Percentiles rank a stretch among this genome's conserved stretches.
Conservation (phyloP, 2,329 filamentous ascomycete genomes). For the Alternaria brassicicola region DNA sequence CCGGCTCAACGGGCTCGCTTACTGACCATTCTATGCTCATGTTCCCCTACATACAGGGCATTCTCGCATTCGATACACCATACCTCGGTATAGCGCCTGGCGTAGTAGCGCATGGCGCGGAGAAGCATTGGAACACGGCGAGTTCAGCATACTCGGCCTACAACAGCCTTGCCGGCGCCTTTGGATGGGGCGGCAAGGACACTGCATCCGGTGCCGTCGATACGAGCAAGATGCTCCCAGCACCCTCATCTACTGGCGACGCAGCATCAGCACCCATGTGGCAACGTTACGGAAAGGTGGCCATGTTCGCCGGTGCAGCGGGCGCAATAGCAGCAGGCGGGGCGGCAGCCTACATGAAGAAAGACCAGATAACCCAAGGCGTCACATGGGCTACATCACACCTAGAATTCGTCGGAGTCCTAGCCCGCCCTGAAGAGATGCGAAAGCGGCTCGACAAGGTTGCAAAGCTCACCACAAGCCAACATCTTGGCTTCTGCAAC, state of each 20-base stretch:
- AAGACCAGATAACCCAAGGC: constrained; percentile 77
- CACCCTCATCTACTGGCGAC: constrained; percentile 51
- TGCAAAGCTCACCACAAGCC: constrained; percentile 66
- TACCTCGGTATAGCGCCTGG: constrained; percentile 82
- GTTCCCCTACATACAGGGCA: constrained; percentile 91
- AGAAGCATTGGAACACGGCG: constrained; percentile 81
- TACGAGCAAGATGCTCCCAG: constrained; percentile 44
- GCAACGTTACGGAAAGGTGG: constrained; percentile 83
- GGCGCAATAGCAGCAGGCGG: constrained; percentile 82
- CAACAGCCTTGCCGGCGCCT: constrained; percentile 66
- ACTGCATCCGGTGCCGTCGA: constrained; percentile 33
- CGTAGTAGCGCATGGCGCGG: constrained; percentile 83
- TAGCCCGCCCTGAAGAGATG: constrained; percentile 83
- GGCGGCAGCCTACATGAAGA: constrained; percentile 83
- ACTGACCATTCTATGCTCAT: constrained; percentile 68
- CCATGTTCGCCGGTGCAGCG: constrained; percentile 81
- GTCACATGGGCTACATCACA: constrained; percentile 86
- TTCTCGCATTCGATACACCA: constrained; percentile 93
- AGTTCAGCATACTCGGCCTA: constrained; percentile 70
- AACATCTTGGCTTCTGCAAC: constrained; percentile 79
- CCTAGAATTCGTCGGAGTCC: constrained; percentile 89
- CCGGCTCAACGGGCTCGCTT: constrained; percentile 40
- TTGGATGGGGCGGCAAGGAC: constrained; percentile 63
- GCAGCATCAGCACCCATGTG: constrained; percentile 60
- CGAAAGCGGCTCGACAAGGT: constrained; percentile 74